These are phyloP conservation scores for Cladosporium oxysporum DNA, from an alignment of 2,329 filamentous ascomycete genomes.

Conservation along the genomic window DNA sequence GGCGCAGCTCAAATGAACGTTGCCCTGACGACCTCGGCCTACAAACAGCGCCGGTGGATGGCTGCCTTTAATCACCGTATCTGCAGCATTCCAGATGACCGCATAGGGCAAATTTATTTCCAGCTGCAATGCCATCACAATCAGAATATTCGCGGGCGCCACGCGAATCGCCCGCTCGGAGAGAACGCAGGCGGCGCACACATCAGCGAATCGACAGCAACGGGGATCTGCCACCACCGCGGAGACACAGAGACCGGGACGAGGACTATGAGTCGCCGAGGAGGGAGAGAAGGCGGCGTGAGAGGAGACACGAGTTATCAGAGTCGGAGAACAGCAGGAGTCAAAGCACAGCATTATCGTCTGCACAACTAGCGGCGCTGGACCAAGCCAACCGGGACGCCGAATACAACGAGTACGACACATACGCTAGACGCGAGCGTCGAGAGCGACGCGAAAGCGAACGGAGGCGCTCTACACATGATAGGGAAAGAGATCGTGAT, in stretches of 20 bases:
- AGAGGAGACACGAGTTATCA: slow-evolving; percentile 9
- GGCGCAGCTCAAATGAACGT: not conserved
- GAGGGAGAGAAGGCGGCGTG: slow-evolving; percentile 12
- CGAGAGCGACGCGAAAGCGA: slow-evolving; percentile 27
- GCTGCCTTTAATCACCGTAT: not conserved
- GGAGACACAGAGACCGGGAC: slow-evolving; percentile 16
- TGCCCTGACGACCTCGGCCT: not conserved
- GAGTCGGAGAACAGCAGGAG: slow-evolving; percentile 10
- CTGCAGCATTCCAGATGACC: slow-evolving; percentile 15
- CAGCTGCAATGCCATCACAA: slow-evolving; percentile 7
- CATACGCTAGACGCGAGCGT: slow-evolving; percentile 31
- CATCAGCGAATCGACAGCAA: slow-evolving; percentile 40
- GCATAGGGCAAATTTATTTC: slow-evolving; percentile 5
- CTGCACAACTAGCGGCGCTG: slow-evolving; percentile 65
- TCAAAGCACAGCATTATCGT: slow-evolving; percentile 45
- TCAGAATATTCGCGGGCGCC: slow-evolving; percentile 19
- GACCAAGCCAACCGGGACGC: slow-evolving; percentile 62
- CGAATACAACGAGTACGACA: slow-evolving; percentile 39
- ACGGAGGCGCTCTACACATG: slow-evolving; percentile 24
- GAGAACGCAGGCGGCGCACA: slow-evolving; percentile 34
- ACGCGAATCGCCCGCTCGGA: slow-evolving; percentile 32
- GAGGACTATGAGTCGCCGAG: slow-evolving; percentile 5
- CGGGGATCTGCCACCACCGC: slow-evolving; percentile 29
- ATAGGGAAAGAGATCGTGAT: slow-evolving; percentile 1
- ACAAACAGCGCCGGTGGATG: not conserved